phyloP scores from a whole-genome alignment of 306 rosid species.

The Dalbergia oliveri region DNA sequence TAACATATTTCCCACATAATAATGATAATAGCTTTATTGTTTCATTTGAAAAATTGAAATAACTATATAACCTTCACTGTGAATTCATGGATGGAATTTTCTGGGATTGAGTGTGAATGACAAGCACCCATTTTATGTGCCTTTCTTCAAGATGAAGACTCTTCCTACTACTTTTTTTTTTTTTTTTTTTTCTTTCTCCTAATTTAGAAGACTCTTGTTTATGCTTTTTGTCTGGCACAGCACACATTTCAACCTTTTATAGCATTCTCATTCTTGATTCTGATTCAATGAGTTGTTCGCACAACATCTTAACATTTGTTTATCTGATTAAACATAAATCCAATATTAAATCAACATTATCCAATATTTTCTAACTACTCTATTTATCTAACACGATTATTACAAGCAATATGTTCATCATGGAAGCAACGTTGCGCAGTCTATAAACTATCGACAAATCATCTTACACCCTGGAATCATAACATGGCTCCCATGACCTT shows the following conservation, averaged over 20 bases:
- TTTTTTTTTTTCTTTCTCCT: neutral
- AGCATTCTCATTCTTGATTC: conserved; percentile 19
- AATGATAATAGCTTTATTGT: neutral
- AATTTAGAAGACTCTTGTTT: neutral
- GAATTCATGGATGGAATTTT: conserved; percentile 83
- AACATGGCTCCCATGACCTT: conserved; percentile 44
- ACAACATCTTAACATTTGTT: neutral
- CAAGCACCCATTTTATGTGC: conserved; percentile 73
- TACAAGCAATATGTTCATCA: conserved; percentile 9
- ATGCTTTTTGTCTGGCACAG: neutral
- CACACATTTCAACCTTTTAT: conserved; percentile 36
- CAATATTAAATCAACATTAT: neutral
- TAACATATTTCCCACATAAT: conserved; percentile 9
- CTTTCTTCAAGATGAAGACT: neutral
- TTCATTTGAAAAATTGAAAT: neutral
- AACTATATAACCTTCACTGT: conserved; percentile 67
- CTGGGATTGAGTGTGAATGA: conserved; percentile 69
- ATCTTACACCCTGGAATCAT: conserved; percentile 45
- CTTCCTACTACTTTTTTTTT: neutral
- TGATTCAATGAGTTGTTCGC: neutral
- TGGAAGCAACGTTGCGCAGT: conserved; percentile 32
- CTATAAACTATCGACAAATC: conserved; percentile 13
- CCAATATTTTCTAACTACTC: conserved; percentile 18
- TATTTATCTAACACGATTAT: neutral
- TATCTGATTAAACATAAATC: neutral